Evolutionary conservation across 495 filamentous ascomycete species (phyloP).

Genomic region (Niebla homalea): DNA sequence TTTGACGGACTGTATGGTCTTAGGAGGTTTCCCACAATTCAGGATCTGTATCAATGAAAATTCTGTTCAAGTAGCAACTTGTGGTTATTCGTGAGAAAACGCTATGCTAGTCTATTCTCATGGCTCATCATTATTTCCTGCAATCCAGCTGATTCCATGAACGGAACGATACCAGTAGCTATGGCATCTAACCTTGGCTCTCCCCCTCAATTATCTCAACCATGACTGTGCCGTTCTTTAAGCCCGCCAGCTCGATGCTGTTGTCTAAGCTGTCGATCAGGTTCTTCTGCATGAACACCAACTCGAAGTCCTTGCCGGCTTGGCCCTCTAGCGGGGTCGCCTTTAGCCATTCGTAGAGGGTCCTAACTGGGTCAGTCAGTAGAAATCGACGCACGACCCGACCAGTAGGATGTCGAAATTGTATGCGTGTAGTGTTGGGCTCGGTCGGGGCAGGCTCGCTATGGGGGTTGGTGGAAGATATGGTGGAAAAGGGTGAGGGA

Average conservation of each 20-base stretch:
- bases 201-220: conserved; percentile 66
- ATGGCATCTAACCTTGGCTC: neutral
- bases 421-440: conserved; percentile 67
- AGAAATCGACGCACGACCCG: conserved; percentile 72
- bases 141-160: neutral
- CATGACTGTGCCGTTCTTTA: conserved; percentile 87
- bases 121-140: neutral
- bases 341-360: conserved; percentile 95
- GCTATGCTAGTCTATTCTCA: neutral
- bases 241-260: conserved; percentile 67
- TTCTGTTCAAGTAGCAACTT: neutral
- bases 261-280: conserved; percentile 59
- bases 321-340: conserved; percentile 63
- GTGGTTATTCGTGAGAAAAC: neutral
- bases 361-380: conserved; percentile 62
- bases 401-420: conserved; percentile 72
- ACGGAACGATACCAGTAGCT: too few species aligned
- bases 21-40: neutral
- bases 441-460: conserved; percentile 58
- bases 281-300: conserved; percentile 69
- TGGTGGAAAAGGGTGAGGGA: conserved; percentile 45
- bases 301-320: conserved; percentile 66
- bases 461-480: conserved; percentile 61
- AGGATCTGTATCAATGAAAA: neutral
- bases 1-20: neutral